Percentiles rank a stretch among this genome's conserved stretches.
Conservation (phyloP, 257 asterid genomes). For the Eustoma russellianum region DNA sequence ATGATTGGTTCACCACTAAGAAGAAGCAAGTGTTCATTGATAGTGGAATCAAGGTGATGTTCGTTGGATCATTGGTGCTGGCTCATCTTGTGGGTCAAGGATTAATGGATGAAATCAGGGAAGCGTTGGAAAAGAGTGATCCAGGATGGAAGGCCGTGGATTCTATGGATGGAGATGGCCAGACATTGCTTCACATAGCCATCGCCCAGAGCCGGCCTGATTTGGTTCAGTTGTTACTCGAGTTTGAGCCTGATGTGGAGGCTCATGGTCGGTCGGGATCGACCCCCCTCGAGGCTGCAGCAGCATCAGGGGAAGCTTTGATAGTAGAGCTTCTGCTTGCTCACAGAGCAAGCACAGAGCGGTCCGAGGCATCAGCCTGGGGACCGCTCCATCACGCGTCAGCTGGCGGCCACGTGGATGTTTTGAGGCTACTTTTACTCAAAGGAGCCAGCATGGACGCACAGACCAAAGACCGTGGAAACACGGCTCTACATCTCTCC, state of each 20-base stretch:
- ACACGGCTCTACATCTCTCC: conserved; percentile 54
- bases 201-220: conserved; percentile 54
- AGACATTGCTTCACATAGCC: conserved; percentile 55
- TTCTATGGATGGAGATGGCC: conserved; percentile 48
- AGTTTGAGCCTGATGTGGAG: conserved; percentile 50
- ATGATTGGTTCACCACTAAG: conserved; percentile 74
- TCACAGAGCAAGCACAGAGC: conserved; percentile 37
- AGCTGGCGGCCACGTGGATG: conserved; percentile 49
- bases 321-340: conserved; percentile 65
- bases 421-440: conserved; percentile 43
- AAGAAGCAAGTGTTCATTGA: conserved; percentile 81
- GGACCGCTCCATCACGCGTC: conserved; percentile 66
- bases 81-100: conserved; percentile 38
- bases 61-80: conserved; percentile 47
- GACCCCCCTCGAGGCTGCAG: conserved; percentile 71
- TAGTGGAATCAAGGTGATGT: conserved; percentile 56
- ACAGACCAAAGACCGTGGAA: conserved; percentile 43
- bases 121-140: conserved; percentile 54
- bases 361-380: conserved; percentile 40
- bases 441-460: conserved; percentile 57
- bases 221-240: conserved; percentile 61
- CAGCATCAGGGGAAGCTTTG: conserved; percentile 51
- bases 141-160: conserved; percentile 43
- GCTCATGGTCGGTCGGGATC: conserved; percentile 36
- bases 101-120: conserved; percentile 62